Base-by-base conservation (phyloP, 2,329 filamentous ascomycete genomes). In the Sphaerulina musiva region DNA sequence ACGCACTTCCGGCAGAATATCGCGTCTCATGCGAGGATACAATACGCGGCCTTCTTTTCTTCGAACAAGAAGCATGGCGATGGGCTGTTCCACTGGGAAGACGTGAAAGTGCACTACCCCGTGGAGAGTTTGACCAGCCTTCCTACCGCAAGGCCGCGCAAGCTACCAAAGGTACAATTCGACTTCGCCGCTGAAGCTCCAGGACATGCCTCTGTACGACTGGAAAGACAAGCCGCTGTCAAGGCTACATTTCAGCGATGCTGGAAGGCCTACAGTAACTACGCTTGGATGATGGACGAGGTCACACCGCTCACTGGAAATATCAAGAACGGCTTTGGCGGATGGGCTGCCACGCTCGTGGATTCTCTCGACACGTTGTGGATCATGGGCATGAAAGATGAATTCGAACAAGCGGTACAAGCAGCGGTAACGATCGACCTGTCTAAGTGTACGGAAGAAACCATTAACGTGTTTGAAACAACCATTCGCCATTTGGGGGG, bases 211-310 rank as follows among this genome's bases (percentile, higher is more conserved):
- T 62, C 39, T 58, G 64, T 60, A 57, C 70, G 53, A 59, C 70
- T 62, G 59, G 69, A 55, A 58, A 71, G 65, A 53, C 66, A 57
- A 64, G 68, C 59, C 52, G 68, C 59, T 52, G 74, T 78, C 34
- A 72, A 70, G 55, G 69, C 68, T 45, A 69, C 71, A 2, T 77
- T 78, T 53, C 48, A 70, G 50, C 70, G 71, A 45, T 72, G 70
- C 53, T 78, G 75, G 74, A 68, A 64, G 4, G 68, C 70, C 9
- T 78, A 78, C 62, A 68, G 69, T 32, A 51, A 67, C 40, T 67
- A 72, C 57, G 75, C 74, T 3, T 78, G 75, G 75, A 70, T 75
- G 70, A 69, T 74, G 53, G 76, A 78, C 52, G 76, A 78, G 62
- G 61, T 78, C 34, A 65, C 64, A 23, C 75, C 75, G 1, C 65